Evolutionary conservation across 805 yeast genomes (phyloP).

Genomic region (Wickerhamiella sorbophila): DNA sequence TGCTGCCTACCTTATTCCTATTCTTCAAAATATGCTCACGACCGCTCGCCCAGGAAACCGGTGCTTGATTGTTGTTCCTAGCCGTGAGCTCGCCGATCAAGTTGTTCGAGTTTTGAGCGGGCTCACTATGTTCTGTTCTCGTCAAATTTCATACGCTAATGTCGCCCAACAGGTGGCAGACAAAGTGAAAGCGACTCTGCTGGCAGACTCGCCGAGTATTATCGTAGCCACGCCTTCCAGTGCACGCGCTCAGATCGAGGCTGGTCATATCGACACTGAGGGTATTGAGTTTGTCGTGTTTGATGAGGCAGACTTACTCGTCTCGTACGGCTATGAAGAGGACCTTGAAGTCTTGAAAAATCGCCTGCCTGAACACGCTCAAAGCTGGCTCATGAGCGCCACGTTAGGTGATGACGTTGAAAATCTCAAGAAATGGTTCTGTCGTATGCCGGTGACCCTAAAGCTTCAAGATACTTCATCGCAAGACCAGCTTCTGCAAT

Average conservation of each 20-base stretch:
- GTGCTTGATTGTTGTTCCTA: slow-evolving; percentile 76
- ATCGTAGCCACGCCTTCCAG: slow-evolving; percentile 80
- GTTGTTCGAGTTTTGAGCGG: slow-evolving; percentile 57
- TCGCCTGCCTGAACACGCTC: slow-evolving; percentile 49
- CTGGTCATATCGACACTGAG: slow-evolving; percentile 36
- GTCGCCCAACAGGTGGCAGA: slow-evolving; percentile 49
- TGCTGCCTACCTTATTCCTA: slow-evolving; percentile 77
- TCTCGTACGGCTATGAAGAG: slow-evolving; percentile 81
- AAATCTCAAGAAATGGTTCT: slow-evolving; percentile 58
- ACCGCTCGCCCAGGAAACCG: slow-evolving; percentile 25
- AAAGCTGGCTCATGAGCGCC: slow-evolving; percentile 92
- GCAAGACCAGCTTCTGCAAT: slow-evolving; percentile 50
- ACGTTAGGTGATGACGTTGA: slow-evolving; percentile 80
- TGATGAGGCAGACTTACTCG: slow-evolving; percentile 87
- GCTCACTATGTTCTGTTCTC: slow-evolving; percentile 56
- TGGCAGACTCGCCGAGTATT: slow-evolving; percentile 65
- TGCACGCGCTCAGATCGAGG: slow-evolving; percentile 36
- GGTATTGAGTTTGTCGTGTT: slow-evolving; percentile 59
- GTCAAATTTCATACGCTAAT: slow-evolving; percentile 49
- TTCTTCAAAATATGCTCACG: slow-evolving; percentile 59
- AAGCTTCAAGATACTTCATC: slow-evolving; percentile 60
- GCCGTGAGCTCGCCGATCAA: slow-evolving; percentile 82
- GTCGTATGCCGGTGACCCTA: slow-evolving; percentile 69
- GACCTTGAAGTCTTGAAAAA: slow-evolving; percentile 57
- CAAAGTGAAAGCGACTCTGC: slow-evolving; percentile 53